Base-by-base conservation (phyloP, 495 filamentous ascomycete genomes). In the Aspergillus bertholletiae region DNA sequence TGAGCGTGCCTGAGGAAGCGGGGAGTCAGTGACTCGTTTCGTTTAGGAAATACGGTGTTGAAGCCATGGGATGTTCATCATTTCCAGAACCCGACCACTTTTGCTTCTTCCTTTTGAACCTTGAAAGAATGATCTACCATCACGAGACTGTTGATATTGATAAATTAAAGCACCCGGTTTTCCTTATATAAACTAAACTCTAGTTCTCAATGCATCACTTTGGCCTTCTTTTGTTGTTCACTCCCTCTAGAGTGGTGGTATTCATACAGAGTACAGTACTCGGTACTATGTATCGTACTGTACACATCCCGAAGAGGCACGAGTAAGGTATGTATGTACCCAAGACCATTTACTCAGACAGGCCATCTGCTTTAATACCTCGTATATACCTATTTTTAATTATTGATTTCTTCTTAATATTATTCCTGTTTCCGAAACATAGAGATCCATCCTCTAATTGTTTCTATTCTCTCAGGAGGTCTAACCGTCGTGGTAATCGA, bases 1-100 rank as follows among this genome's bases (percentile, higher is more conserved):
- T 43, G 39, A 43, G 39, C 39, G 39, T 43, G 39, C 39, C 39
- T 43, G 39, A 58, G 18, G 56, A 61, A 61, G 61, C 57, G 61
- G 57, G 61, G 61, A 53, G 54, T 46, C 15, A 54, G 47, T 44
- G 53, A 50, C 37, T 32, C 17, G 13, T 1, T 30, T 8, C 20
- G 32, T 50, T 50, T 21, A 6, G 12, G 47, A 23, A 37, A n/a
- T 50, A 50, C 23, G 8, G 49, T 23, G 35, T 53, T 53, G 15
- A 40, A 43, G 41, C 24, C 40, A 53, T 53, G 27, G 43, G 34
- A 24, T 45, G 26, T 22, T 45, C 40, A 21, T 27, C n/a, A 40
- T 8, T 43, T 22, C 18, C 39, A 43, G 44, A 26, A 27, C 40
- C 27, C 40, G 40, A 23, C 32, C 13, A 5, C 21, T 34, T 45